A percentile compares a stretch with the other conserved stretches of the same genome.
Evolutionary conservation across 495 filamentous ascomycete species (phyloP).

Genomic region (Sabuloglossum arenarium): DNA sequence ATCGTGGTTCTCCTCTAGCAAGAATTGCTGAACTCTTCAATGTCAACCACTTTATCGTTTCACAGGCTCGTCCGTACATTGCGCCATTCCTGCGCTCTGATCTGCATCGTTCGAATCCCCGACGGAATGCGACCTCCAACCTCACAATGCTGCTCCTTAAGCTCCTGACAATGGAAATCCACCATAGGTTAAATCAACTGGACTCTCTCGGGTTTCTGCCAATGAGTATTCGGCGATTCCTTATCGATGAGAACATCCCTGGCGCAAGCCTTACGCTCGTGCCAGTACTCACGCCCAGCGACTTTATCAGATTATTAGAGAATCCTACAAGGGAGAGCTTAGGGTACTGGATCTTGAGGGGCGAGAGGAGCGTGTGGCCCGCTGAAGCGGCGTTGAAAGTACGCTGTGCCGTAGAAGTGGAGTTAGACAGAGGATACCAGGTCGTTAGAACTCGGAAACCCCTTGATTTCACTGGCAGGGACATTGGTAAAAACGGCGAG

Average conservation of each 20-base stretch:
- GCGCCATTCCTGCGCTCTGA: slow-evolving; percentile 73
- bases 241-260: slow-evolving; percentile 76
- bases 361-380: slow-evolving; percentile 82
- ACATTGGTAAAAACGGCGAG: neutral
- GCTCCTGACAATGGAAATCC: slow-evolving; percentile 51
- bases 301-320: slow-evolving; percentile 59
- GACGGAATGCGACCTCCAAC: slow-evolving; percentile 34
- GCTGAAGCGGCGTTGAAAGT: slow-evolving; percentile 67
- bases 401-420: slow-evolving; percentile 69
- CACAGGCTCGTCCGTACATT: slow-evolving; percentile 57
- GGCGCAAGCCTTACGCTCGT: slow-evolving; percentile 65
- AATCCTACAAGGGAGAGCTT: slow-evolving; percentile 55
- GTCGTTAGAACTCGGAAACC: slow-evolving; percentile 40
- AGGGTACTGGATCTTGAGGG: slow-evolving; percentile 67
- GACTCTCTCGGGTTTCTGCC: slow-evolving; percentile 60
- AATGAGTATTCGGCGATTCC: slow-evolving; percentile 42
- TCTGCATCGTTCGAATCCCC: slow-evolving; percentile 49
- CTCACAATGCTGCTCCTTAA: slow-evolving; percentile 42
- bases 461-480: slow-evolving; percentile 12
- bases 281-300: slow-evolving; percentile 48
- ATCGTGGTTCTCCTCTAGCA: slow-evolving; percentile 58
- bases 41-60: slow-evolving; percentile 73
- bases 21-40: slow-evolving; percentile 87
- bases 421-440: slow-evolving; percentile 70
- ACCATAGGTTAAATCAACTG: slow-evolving; percentile 64